Evolutionary conservation across 805 yeast species (phyloP).

Genomic region (Candida xiaguanensis): DNA sequence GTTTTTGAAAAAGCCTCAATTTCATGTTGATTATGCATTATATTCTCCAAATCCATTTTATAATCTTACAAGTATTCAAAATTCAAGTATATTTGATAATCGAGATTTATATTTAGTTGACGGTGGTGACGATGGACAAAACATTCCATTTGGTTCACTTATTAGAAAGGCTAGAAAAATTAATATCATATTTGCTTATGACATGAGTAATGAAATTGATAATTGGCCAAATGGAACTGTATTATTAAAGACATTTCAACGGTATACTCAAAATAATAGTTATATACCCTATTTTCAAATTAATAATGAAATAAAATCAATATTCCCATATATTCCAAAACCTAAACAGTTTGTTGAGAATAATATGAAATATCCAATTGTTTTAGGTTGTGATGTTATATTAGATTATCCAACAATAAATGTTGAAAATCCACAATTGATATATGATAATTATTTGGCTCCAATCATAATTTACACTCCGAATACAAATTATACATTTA

Average conservation of each 20-base stretch:
- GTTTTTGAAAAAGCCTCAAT: constrained; percentile 21
- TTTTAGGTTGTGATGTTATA: constrained; percentile 41
- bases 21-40: constrained; percentile 57
- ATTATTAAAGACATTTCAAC: constrained; percentile 33
- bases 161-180: constrained; percentile 30
- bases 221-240: constrained; percentile 63
- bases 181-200: constrained; percentile 40
- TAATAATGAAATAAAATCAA: constrained; percentile 10
- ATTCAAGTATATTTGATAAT: constrained; percentile 12
- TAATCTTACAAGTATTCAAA: constrained; percentile 4
- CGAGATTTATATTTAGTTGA: constrained; percentile 34
- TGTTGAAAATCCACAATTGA: background rate
- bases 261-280: constrained; percentile 21
- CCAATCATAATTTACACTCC: constrained; percentile 55
- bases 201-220: constrained; percentile 46
- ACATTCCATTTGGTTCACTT: constrained; percentile 45
- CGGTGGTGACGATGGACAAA: constrained; percentile 50
- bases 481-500: constrained; percentile 38
- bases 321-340: constrained; percentile 37
- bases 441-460: constrained; percentile 29
- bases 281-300: constrained; percentile 14
- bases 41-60: constrained; percentile 63
- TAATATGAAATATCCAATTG: constrained; percentile 27
- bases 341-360: constrained; percentile 18
- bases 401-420: constrained; percentile 19